Base-by-base conservation (phyloP, 73 alveolate species). In the Uronychia binucleata region DNA sequence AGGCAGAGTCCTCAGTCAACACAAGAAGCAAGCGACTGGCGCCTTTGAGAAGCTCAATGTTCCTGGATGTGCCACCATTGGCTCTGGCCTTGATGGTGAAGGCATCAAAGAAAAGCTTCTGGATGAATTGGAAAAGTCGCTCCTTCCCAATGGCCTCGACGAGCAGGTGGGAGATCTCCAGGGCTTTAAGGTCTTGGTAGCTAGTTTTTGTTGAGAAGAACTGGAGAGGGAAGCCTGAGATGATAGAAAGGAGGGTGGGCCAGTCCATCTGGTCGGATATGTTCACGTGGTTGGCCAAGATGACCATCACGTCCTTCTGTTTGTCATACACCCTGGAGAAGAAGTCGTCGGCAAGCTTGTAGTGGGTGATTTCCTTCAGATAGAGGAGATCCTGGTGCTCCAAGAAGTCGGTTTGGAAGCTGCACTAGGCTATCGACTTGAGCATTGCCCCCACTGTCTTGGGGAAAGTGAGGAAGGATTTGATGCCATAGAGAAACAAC, bases 281-380 rank as follows among this genome's bases (percentile, higher is more conserved):
- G 1, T 59, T 28, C 1, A 81, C 0, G 34, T 81, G 75, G 25
- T 81, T 27, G 26, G 74, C 14, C 30, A 60, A 11, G 75, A 81
- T 81, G 30, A 11, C 31, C 14, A 33, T 46, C 28, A 75, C 30
- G 75, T 77, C 35, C 75, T 84, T 84, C 58, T 30, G 57, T 75
- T 83, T 67, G 30, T 76, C 76, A 34, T 84, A 84, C 30, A 34
- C 77, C 30, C 81, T 27, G 86, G 81, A 34, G 81, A 84, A 84
- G 26, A 34, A 30, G 33, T 84, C 30, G 19, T 84, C 91, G 28
- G 82, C 59, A n/a, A 75, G 31, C 31, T 28, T 33, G 26, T 77
- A 76, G 31, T 75, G 34, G 74, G 34, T 75, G 28, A 84, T 31
- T 1, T 35, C 81, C 0, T 77, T n/a, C n/a, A 84, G 30, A 34